Evolutionary conservation across 2,329 filamentous ascomycete genomes (phyloP), one percentile per base, ranked within the genome.

Genomic region (Trichoderma oligosporum): DNA sequence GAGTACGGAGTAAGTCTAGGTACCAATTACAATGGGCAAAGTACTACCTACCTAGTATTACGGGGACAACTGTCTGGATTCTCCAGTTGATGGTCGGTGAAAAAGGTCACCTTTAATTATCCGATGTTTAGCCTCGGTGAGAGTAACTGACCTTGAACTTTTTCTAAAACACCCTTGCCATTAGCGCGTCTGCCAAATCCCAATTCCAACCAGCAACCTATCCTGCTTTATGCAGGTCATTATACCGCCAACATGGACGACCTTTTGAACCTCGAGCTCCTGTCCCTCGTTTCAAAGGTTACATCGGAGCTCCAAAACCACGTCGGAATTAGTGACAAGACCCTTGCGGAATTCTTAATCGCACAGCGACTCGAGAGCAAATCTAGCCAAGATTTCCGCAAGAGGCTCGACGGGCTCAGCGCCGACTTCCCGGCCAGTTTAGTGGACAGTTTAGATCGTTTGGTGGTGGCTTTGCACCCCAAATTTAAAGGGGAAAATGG

Each of bases 231-330:
- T 44, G 46, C 38, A 45, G 53, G 42, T 44, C 16, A 38, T 18
- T 24, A 31, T 14, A 22, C 24, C 65, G 71, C 66, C 63, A 95
- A 96, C 63, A 96, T 97, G 91, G 91, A 96, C 70, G 93, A 97
- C 69, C 82, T 99, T 64, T 84, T 89, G 72, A 89, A 90, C 66
- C 85, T 99, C 70, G 94, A 99, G 80, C 81, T 95, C 60, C 82
- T 99, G 54, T 96, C 92, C 66, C 86, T 99, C 68, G 91, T 97
- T 57, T 94, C 91, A 49, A 96, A 93, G 73, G 91, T 99, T 65
- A 91, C 91, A 12, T 93, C 89, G 16, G 94, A 99, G 74, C 81
- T 99, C 53, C 88, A 96, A 67, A 99, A 99, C 69, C 90, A 99
- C 74, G 75, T 97, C 59, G 91, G 92, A 56, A 85, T 97, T 66